phyloP scores from a whole-genome alignment of 177 flowering plant genomes.

The Telopea speciosissima region DNA sequence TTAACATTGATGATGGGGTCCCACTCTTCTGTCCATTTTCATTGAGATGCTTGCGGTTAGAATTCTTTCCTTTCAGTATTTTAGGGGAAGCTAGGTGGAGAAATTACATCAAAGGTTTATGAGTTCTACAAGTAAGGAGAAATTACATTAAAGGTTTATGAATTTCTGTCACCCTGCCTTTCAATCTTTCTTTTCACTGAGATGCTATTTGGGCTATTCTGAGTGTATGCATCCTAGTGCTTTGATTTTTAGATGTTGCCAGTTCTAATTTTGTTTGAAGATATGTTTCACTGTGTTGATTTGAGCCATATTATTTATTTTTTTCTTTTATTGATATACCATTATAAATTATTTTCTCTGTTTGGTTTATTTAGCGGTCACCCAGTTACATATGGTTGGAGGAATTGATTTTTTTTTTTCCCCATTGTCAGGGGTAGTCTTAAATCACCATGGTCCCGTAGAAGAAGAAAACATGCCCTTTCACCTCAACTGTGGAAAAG shows the following conservation, averaged over 20 bases:
- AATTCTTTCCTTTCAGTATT: background rate
- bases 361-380: background rate
- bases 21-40: background rate
- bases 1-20: no score
- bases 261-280: background rate
- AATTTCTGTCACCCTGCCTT: background rate
- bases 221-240: background rate
- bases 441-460: slow-evolving; percentile 91
- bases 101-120: background rate
- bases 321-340: background rate
- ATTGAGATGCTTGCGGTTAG: background rate
- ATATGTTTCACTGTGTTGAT: background rate
- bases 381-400: background rate
- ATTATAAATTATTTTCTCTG: background rate
- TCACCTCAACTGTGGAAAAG: slow-evolving; percentile 66
- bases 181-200: background rate
- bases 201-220: background rate
- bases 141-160: background rate
- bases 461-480: slow-evolving; percentile 69
- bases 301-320: background rate
- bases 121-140: background rate
- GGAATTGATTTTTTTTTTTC: background rate
- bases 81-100: background rate
- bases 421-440: slow-evolving; percentile 45
- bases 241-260: background rate